Conservation (phyloP, 305 asterid genomes). For the Plantago rigida region DNA sequence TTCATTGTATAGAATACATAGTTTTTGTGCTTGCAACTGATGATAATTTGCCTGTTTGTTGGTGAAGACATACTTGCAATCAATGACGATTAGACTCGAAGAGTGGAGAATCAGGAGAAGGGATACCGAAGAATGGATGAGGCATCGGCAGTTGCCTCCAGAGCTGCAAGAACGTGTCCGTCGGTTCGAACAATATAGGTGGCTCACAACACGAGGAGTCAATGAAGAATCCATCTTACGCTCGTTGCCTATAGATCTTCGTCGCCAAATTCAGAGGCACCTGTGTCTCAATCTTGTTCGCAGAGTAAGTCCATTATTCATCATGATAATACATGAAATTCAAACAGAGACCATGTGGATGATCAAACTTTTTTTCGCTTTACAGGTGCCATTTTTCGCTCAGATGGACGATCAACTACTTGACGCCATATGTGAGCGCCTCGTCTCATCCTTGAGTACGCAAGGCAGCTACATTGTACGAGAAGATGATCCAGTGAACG, state of each 20-base stretch:
- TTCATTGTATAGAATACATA: not conserved
- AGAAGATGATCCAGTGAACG: slow-evolving; percentile 84
- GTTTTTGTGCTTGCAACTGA: not conserved
- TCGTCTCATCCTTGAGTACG: slow-evolving; percentile 70
- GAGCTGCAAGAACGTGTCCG: slow-evolving; percentile 82
- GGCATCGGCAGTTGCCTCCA: slow-evolving; percentile 84
- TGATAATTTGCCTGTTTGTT: slow-evolving; percentile 7
- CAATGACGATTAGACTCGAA: slow-evolving; percentile 86
- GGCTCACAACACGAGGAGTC: slow-evolving; percentile 94
- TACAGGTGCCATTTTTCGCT: slow-evolving; percentile 83
- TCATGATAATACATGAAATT: not conserved
- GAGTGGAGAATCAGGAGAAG: slow-evolving; percentile 88
- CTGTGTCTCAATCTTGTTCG: slow-evolving; percentile 94
- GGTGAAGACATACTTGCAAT: slow-evolving; percentile 70
- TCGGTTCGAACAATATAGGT: slow-evolving; percentile 65
- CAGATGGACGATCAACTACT: slow-evolving; percentile 91
- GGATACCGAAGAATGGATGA: slow-evolving; percentile 98
- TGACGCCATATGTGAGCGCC: slow-evolving; percentile 86
- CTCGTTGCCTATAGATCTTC: slow-evolving; percentile 75
- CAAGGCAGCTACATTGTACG: slow-evolving; percentile 56
- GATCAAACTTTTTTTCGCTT: not conserved
- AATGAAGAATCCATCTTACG: slow-evolving; percentile 65
- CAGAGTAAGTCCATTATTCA: slow-evolving; percentile 44
- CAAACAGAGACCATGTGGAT: not conserved
- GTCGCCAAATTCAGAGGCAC: slow-evolving; percentile 84